Evolutionary conservation across 2,329 filamentous ascomycete species (phyloP).

Genomic region (Fusarium robinianum): DNA sequence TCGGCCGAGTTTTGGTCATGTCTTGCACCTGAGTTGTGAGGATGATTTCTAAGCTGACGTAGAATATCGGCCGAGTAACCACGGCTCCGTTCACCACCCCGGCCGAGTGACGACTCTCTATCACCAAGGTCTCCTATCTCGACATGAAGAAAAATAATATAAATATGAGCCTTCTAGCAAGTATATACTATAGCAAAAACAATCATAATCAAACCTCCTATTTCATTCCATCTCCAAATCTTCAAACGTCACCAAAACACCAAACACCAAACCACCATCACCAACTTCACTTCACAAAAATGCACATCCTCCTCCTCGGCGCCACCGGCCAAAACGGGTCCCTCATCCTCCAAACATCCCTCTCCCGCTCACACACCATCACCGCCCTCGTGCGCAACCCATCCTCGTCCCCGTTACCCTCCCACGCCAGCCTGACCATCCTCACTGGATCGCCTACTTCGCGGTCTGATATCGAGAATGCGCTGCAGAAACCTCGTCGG

Average conservation of each 20-base stretch:
- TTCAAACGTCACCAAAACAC: neutral
- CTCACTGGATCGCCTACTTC: slow-evolving; percentile 46
- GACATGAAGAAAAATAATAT: slow-evolving; percentile 11
- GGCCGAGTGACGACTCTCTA: slow-evolving; percentile 26
- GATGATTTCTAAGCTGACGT: slow-evolving; percentile 3
- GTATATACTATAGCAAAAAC: too few species aligned
- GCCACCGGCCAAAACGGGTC: slow-evolving; percentile 53
- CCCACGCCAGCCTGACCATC: slow-evolving; percentile 43
- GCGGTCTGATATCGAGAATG: slow-evolving; percentile 42
- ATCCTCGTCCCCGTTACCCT: slow-evolving; percentile 37
- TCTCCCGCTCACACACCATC: slow-evolving; percentile 48
- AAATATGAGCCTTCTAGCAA: slow-evolving; percentile 1
- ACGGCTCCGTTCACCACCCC: slow-evolving; percentile 28
- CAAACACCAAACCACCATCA: slow-evolving; percentile 6
- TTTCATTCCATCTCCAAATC: neutral
- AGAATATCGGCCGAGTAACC: slow-evolving; percentile 24
- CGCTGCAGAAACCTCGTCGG: slow-evolving; percentile 38
- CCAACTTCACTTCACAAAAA: slow-evolving; percentile 23
- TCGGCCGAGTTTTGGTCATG: too few species aligned
- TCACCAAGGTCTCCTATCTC: neutral
- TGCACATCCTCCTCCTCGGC: slow-evolving; percentile 54
- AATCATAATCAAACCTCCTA: neutral
- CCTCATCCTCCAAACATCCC: slow-evolving; percentile 47
- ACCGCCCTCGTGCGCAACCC: slow-evolving; percentile 52
- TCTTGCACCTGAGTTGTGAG: neutral